Base-by-base conservation (phyloP, 129 eudicot genomes). In the Dittrichia graveolens region DNA sequence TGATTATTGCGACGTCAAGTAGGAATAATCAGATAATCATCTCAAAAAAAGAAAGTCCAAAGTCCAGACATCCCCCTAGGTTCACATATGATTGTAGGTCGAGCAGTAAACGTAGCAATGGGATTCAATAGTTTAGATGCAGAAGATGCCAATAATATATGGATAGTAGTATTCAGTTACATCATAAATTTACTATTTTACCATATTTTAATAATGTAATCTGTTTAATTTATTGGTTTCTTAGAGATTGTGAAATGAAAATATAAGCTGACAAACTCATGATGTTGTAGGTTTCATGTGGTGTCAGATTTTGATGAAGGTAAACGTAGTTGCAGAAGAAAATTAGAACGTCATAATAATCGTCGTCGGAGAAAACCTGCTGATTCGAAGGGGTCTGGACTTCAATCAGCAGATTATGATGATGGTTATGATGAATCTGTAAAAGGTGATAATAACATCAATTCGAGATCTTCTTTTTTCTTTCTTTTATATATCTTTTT, bases 281-380 rank as follows among this genome's bases (percentile, higher is more conserved):
- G 14, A 61, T 74, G 14, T 69, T 76, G 79, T 77, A 93, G 98
- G 98, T 93, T 93, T 78, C 98, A 93, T 74, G 67, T 90, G 61
- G 77, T 93, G 80, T 84, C 96, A 63, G 96, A 93, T 84, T 93
- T 93, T 77, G 98, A 93, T 69, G 95, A 93, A 83, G 98, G 96
- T 47, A 93, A 93, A 72, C 98, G 98, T 68, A 93, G 98, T 84
- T 93, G 98, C 71, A 83, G 98, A 73, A 86, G 96, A 73, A 93
- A 93, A 83, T 78, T 93, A 80, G 96, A 93, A 71, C 91, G 96
- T 10, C 96, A 93, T 71, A 93, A 93, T 65, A 89, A 84, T 58
- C 80, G 98, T 43, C 90, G 98, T 12, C 81, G 98, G 76, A 89
- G 98, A 79, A 89, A 89, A 83, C 72, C 88, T 42, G 50, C 75